Base-by-base conservation (phyloP, 495 filamentous ascomycete species). In the Thermothielavioides terrestris region DNA sequence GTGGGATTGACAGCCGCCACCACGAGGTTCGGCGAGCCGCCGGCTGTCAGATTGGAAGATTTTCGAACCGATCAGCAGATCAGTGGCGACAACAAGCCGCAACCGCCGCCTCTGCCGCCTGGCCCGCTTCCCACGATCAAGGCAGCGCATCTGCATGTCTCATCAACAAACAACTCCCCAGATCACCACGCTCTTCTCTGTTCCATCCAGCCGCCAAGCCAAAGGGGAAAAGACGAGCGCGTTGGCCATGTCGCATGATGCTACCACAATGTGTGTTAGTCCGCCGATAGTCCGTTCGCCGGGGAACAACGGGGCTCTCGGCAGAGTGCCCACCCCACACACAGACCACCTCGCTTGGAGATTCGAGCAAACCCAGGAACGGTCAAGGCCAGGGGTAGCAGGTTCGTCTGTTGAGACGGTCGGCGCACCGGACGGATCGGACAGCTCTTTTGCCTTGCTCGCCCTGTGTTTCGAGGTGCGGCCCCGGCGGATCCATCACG, bases 391-490 rank as follows among this genome's bases (percentile, higher is more conserved):
- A 50, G 42, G 46, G 41, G 30, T 26, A 31, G 27, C 46, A 43
- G 22, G 25, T 36, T 46, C 37, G 42, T 47, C 6, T n/a, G 36
- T 55, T 38, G 11, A 20, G 53, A 42, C 46, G 23, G 37, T 35
- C 37, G 53, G 21, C 47, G 52, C 46, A 40, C 52, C 17, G 0
- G 14, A 35, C 20, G 17, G 37, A n/a, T n/a, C 17, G 39, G 7
- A 18, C 37, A 35, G 4, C 32, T n/a, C 20, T 18, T 14, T 15
- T 42, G 25, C 21, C 5, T n/a, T 18, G 18, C 17, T 15, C 47
- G 25, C 21, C 5, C 36, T 28, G 20, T 40, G 53, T 56, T 56
- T 56, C 53, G 53, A 34, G 28, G 40, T 47, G 25, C 12, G 11
- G 35, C 23, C n/a, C 17, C 17, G 37, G 26, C 28, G 14, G 37